These are phyloP conservation scores for Alternaria consortialis DNA, from an alignment of 2,329 filamentous ascomycete genomes.

Conservation along the genomic window DNA sequence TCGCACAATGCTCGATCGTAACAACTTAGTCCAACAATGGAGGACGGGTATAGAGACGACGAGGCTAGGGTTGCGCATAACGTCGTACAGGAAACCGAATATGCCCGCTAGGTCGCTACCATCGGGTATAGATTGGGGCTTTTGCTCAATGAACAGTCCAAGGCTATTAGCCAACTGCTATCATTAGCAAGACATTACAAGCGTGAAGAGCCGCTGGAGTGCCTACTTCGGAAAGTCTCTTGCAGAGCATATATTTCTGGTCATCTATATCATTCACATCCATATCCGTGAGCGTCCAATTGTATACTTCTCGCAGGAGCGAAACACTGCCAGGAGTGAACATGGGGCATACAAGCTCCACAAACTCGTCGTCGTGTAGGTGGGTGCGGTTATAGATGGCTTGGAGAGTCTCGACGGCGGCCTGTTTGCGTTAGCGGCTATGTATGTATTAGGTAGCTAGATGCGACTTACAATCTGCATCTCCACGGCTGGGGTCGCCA, in stretches of 20 bases:
- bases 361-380: slow-evolving; percentile 80
- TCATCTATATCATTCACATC: slow-evolving; percentile 86
- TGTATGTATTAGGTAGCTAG: background rate
- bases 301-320: slow-evolving; percentile 76
- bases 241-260: slow-evolving; percentile 88
- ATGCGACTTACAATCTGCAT: slow-evolving; percentile 45
- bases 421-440: slow-evolving; percentile 40
- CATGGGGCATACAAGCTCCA: slow-evolving; percentile 79
- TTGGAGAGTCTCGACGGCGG: slow-evolving; percentile 81
- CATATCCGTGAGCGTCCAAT: slow-evolving; percentile 81
- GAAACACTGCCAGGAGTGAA: slow-evolving; percentile 76
- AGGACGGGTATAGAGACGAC: slow-evolving; percentile 93
- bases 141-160: slow-evolving; percentile 83
- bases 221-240: slow-evolving; percentile 89
- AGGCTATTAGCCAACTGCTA: slow-evolving; percentile 81
- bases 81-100: slow-evolving; percentile 78
- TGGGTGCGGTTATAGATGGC: slow-evolving; percentile 78
- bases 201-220: background rate
- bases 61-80: slow-evolving; percentile 85
- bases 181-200: slow-evolving; percentile 28
- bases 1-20: slow-evolving; percentile 75
- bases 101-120: slow-evolving; percentile 76
- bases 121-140: slow-evolving; percentile 71
- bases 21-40: slow-evolving; percentile 85
- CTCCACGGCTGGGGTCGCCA: slow-evolving; percentile 48